Base-by-base conservation (phyloP, 83 land plant species). In the Diphasiastrum complanatum region DNA sequence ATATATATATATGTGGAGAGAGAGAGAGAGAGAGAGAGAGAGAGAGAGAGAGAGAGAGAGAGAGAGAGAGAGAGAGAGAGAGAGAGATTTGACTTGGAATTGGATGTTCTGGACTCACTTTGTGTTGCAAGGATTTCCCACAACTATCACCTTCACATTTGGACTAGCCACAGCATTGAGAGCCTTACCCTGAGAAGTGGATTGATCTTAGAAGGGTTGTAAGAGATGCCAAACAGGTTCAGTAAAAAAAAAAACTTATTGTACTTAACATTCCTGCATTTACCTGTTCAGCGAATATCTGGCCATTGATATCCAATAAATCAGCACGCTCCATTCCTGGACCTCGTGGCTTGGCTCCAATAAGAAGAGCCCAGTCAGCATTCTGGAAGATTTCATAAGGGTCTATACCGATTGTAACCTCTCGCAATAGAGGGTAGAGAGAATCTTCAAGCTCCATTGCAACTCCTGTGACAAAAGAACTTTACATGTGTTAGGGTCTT, bases 391-490 rank as follows among this genome's bases (percentile, higher is more conserved):
- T 83, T 29, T 93, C 99, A 66, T 81, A 81, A 3, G 99, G 81
- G 63, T 85, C 79, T 14, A 80, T 80, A 5, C 99, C 89, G 24
- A 93, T 83, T 61, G 75, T 85, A 16, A 93, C 96, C 61, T 93
- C 92, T 62, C 99, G 73, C 75, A 93, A 48, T 64, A 93, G 79
- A 48, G 99, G 99, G 69, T 72, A 93, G 55, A 93, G 75, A 25
- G 99, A 93, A 67, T 93, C 99, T 55, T 93, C 99, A 56, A 93
- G 68, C 51, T 93, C 99, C 99, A 93, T 93, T n/a, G 99, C 99
- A 51, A 92, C 99, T 38, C 95, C 95, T 89, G 76, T 63, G 78
- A 24, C n/a, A 51, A 19, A 18, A 51, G 35, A 33, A 16, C 8
- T 20, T n/a, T 37, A 47, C 26, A 51, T 16, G 45, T 64, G 4